phyloP scores from a whole-genome alignment of 1,284 basidiomycete genomes.

The Microbotryum lychnidis-dioicae region DNA sequence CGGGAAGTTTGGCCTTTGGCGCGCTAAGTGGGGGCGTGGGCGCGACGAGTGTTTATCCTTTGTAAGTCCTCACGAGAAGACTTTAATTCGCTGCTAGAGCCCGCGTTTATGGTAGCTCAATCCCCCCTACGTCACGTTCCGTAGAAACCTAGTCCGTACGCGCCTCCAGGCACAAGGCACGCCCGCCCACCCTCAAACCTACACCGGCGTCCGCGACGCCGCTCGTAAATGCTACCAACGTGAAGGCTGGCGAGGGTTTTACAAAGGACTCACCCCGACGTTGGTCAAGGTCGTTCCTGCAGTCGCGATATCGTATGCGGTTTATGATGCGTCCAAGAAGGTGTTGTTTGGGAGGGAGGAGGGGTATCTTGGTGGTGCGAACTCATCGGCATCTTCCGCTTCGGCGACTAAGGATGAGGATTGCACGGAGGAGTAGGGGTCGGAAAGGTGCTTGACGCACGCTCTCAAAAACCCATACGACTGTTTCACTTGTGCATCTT shows the following conservation, averaged over 20 bases:
- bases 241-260: conserved; percentile 91
- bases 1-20: conserved; percentile 42
- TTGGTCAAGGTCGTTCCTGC: conserved; percentile 70
- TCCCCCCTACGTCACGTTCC: neutral
- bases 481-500: neutral
- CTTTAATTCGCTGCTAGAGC: too few species aligned
- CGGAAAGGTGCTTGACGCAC: neutral
- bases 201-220: conserved; percentile 83
- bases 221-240: conserved; percentile 66
- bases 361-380: neutral
- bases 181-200: conserved; percentile 78
- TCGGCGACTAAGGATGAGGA: neutral
- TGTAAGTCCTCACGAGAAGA: conserved; percentile 22
- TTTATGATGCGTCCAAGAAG: conserved; percentile 28
- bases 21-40: conserved; percentile 42
- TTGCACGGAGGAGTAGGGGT: neutral
- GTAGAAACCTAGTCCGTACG: conserved; percentile 86
- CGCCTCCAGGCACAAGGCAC: conserved; percentile 93
- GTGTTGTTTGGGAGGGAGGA: conserved; percentile 23
- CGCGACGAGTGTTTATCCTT: conserved; percentile 56
- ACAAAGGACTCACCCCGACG: conserved; percentile 48
- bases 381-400: neutral
- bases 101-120: too few species aligned
- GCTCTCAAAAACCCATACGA: neutral
- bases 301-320: conserved; percentile 68